Evolutionary conservation across 805 yeast species (phyloP).

Genomic region (Starmerella riodocensis): DNA sequence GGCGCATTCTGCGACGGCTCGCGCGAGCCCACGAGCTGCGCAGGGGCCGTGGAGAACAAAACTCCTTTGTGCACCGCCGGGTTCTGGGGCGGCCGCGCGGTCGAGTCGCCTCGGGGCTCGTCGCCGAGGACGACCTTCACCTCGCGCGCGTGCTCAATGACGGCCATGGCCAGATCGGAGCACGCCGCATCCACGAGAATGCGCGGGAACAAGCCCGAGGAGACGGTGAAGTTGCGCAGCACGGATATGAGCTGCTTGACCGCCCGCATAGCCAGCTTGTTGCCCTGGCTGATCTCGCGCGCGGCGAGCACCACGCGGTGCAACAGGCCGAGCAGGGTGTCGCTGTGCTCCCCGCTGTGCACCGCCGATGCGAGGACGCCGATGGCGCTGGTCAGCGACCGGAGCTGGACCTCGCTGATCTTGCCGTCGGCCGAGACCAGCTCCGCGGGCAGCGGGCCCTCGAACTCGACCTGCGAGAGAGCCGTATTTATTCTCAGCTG

Average conservation of each 20-base stretch:
- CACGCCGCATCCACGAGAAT: constrained; percentile 62
- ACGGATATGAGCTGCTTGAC: constrained; percentile 65
- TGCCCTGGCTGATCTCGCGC: constrained; percentile 18
- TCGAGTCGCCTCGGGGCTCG: no score
- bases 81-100: no score
- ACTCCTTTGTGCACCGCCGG: no score
- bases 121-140: no score
- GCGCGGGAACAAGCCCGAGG: constrained; percentile 52
- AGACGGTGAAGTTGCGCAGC: constrained; percentile 57
- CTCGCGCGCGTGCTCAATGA: constrained; percentile 28
- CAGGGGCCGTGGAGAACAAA: no score
- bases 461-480: constrained; percentile 10
- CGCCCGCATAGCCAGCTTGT: constrained; percentile 42
- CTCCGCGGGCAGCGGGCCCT: constrained; percentile 1
- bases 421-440: constrained; percentile 20
- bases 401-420: constrained; percentile 21
- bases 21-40: no score
- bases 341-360: constrained; percentile 17
- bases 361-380: constrained; percentile 27
- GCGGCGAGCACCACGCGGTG: constrained; percentile 28
- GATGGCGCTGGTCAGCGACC: constrained; percentile 26
- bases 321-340: constrained; percentile 24
- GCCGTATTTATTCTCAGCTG: constrained; percentile 11
- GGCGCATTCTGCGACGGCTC: no score
- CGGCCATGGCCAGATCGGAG: constrained; percentile 54